A percentile compares a stretch with the other conserved stretches of the same genome.
Conservation (phyloP, 495 filamentous ascomycete species). For the Trichocladium antarcticum region DNA sequence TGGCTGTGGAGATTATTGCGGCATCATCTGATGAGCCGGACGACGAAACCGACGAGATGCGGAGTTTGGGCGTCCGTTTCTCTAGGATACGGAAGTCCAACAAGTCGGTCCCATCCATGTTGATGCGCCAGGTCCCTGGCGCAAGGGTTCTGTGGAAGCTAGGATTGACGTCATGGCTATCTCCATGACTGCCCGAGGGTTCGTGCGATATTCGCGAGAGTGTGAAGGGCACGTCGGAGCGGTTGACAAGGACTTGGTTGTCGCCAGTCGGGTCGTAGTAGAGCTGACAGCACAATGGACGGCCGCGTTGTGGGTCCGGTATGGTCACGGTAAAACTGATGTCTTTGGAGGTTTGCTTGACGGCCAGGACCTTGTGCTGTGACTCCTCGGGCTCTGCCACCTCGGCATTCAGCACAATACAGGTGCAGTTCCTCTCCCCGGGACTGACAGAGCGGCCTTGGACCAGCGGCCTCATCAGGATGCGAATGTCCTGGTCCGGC, state of each 20-base stretch:
- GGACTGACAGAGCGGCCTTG: slow-evolving; percentile 35
- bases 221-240: slow-evolving; percentile 34
- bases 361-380: slow-evolving; percentile 37
- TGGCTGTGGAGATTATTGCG: slow-evolving; percentile 29
- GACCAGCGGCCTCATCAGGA: slow-evolving; percentile 38
- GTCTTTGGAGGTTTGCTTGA: slow-evolving; percentile 39
- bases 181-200: slow-evolving; percentile 18
- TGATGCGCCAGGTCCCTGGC: slow-evolving; percentile 41
- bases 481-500: slow-evolving; percentile 36
- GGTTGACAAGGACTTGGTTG: slow-evolving; percentile 38
- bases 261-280: slow-evolving; percentile 43
- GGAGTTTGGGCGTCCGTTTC: slow-evolving; percentile 29
- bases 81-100: slow-evolving; percentile 42
- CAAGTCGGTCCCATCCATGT: slow-evolving; percentile 30
- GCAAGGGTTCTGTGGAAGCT: slow-evolving; percentile 29
- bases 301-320: slow-evolving; percentile 19
- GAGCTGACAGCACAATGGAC: slow-evolving; percentile 37
- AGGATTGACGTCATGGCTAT: slow-evolving; percentile 34
- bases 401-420: slow-evolving; percentile 37
- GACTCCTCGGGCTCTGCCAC: slow-evolving; percentile 32
- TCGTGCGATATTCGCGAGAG: slow-evolving; percentile 28
- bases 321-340: slow-evolving; percentile 42
- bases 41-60: slow-evolving; percentile 17
- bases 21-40: slow-evolving; percentile 9
- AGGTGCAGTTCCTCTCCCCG: slow-evolving; percentile 36